Conservation (phyloP, 345 rosid species). For the Eucalyptus marginata region DNA sequence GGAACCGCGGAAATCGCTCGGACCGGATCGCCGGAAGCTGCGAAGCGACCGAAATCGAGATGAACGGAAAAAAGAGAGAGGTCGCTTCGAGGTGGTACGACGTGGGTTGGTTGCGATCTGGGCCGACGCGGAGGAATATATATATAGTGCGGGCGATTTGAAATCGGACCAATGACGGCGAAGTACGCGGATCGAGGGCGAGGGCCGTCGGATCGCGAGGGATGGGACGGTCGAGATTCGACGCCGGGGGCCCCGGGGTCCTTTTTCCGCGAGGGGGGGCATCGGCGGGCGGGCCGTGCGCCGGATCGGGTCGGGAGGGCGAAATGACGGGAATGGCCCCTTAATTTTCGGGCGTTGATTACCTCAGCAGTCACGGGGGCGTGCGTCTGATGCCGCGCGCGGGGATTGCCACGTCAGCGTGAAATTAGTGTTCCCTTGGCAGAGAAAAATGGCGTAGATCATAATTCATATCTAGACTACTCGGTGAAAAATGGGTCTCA, state of each 20-base stretch:
- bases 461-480: no score
- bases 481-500: background rate
- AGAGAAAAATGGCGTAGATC: background rate
- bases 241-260: background rate
- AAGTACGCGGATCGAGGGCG: background rate
- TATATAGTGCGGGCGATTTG: background rate
- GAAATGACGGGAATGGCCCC: background rate
- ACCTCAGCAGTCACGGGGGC: background rate
- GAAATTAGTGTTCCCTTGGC: background rate
- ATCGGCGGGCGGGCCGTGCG: background rate
- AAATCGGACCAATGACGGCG: background rate
- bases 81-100: background rate
- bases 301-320: background rate
- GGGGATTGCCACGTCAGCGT: background rate
- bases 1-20: background rate
- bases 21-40: background rate
- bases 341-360: background rate
- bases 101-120: background rate
- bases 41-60: background rate
- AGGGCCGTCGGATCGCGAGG: background rate
- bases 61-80: background rate
- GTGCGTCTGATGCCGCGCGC: background rate
- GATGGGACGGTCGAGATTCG: background rate
- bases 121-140: background rate
- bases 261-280: background rate